Evolutionary conservation across 148 eudicot genomes (phyloP).

Genomic region (Camellia granthamiana): DNA sequence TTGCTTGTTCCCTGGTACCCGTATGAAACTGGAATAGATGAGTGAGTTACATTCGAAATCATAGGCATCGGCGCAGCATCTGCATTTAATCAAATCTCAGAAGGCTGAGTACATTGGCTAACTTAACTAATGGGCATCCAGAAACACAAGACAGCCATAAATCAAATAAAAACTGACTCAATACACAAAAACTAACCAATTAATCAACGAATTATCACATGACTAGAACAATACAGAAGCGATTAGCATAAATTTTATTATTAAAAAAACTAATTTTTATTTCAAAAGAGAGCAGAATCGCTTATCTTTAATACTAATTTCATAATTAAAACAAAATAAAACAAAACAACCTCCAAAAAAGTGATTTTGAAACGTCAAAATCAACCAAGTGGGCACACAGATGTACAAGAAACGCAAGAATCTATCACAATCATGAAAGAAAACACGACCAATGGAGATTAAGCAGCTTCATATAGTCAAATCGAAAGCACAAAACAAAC

Average conservation of each 20-base stretch:
- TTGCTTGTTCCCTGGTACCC: constrained; percentile 61
- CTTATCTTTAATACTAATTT: too few species aligned
- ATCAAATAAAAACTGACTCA: neutral
- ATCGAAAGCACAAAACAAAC: neutral
- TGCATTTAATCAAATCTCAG: constrained; percentile 21
- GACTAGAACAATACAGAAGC: neutral
- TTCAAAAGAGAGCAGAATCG: too few species aligned
- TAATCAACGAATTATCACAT: neutral
- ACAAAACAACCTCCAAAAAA: neutral
- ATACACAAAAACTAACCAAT: neutral
- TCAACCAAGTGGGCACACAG: neutral
- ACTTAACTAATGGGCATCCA: neutral
- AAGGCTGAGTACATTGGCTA: neutral
- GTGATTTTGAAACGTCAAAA: neutral
- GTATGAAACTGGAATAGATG: constrained; percentile 39
- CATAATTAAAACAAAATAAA: neutral
- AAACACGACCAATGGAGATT: neutral
- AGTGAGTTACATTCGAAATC: constrained; percentile 31
- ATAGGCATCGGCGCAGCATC: constrained; percentile 51
- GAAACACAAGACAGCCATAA: neutral
- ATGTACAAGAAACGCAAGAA: neutral
- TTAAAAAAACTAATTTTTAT: too few species aligned
- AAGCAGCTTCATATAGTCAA: neutral
- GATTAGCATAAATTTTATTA: too few species aligned
- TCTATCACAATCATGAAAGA: neutral